Conservation (phyloP, 148 eudicot genomes). For the Spergularia bocconei region DNA sequence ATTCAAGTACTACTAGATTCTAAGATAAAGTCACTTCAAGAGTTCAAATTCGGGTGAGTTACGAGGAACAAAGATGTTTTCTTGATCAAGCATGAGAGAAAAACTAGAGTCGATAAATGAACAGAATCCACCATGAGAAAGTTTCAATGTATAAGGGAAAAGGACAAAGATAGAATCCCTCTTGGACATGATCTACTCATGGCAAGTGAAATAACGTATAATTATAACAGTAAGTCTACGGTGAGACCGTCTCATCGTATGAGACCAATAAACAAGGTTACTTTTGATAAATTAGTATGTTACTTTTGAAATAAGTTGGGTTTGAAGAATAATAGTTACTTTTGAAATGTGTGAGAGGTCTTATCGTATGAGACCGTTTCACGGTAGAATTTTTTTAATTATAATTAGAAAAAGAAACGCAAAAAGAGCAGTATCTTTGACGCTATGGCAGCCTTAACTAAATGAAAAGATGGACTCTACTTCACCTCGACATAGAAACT, state of each 20-base stretch:
- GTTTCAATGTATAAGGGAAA: background rate
- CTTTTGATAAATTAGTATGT: too few species aligned
- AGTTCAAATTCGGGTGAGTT: background rate
- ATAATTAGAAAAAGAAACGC: background rate
- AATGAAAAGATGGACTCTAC: background rate
- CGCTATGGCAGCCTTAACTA: background rate
- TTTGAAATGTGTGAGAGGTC: too few species aligned
- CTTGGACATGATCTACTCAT: background rate
- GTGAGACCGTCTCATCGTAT: too few species aligned
- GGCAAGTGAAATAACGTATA: background rate
- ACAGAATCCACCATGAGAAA: background rate
- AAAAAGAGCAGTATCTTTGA: background rate
- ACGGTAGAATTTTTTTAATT: too few species aligned
- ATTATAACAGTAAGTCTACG: too few species aligned
- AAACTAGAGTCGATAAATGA: background rate
- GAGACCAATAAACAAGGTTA: too few species aligned
- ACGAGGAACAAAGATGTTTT: background rate
- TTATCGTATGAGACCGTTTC: too few species aligned
- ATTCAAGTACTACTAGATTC: background rate
- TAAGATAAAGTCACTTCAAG: background rate
- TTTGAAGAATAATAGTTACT: too few species aligned
- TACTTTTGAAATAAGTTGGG: too few species aligned
- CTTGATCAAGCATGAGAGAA: background rate
- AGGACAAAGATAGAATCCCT: background rate
- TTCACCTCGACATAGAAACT: conserved; percentile 97